Evolutionary conservation across 192 early-diverging fungal species (phyloP).

Genomic region (Backusella sp.): DNA sequence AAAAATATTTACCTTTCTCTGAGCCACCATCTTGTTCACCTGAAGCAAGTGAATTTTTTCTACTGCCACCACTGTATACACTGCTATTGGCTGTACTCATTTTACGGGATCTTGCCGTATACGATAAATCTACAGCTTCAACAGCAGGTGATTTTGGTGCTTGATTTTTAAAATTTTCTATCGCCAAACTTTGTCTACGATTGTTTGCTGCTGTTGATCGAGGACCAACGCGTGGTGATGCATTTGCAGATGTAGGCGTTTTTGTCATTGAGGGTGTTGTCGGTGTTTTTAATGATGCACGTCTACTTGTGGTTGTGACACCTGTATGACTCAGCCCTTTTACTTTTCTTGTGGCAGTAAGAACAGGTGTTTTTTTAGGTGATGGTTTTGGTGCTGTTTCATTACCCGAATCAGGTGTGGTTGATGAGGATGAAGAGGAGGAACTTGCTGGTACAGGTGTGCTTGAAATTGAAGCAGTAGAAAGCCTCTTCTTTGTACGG

Average conservation of each 20-base stretch:
- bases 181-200: conserved; percentile 5
- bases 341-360: not conserved
- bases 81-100: not conserved
- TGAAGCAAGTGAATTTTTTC: conserved; percentile 21
- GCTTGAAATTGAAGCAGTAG: not conserved
- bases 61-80: not conserved
- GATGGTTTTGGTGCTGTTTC: not conserved
- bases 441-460: conserved; percentile 4
- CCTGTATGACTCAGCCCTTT: conserved; percentile 9
- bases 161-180: not conserved
- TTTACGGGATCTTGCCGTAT: conserved; percentile 8
- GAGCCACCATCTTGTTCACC: not conserved
- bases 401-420: not conserved
- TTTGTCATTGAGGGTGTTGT: not conserved
- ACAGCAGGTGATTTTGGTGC: not conserved
- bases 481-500: not conserved
- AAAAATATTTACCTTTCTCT: conserved; percentile 9
- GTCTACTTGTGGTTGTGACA: not conserved
- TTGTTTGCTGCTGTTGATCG: not conserved
- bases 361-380: not conserved
- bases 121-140: not conserved
- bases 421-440: conserved; percentile 7
- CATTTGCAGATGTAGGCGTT: not conserved
- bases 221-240: conserved; percentile 12
- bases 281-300: conserved; percentile 5